Evolutionary conservation across 2,329 filamentous ascomycete species (phyloP), one percentile per base, ranked within the genome.

Genomic region (Sporothrix sp.): DNA sequence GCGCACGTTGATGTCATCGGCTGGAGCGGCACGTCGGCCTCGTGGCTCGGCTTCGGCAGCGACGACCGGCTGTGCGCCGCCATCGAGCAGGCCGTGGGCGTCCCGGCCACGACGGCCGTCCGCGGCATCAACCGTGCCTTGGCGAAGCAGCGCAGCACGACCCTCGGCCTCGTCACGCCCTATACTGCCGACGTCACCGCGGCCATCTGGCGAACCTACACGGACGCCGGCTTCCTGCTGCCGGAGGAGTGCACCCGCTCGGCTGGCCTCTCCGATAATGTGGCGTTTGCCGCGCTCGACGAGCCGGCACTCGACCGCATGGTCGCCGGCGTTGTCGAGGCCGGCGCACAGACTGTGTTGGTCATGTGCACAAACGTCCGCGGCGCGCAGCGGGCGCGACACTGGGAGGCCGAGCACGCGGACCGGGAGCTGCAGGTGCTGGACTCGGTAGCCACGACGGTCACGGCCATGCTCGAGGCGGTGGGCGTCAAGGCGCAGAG

Each of bases 291-390:
- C 25, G 56, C 58, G 3, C 58, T 71, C 16, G 57, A 57, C 13
- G 63, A 66, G 44, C 4, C 44, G 1, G 50, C 36, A 23, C 51
- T 61, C 7, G 58, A 60, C 36, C n/a, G 21, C 1, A 52, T 58
- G 57, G 52, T 62, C 7, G 40, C 7, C 2, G 60, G 63, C 39
- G 52, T 63, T 36, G 62, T 60, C 33, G 57, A 60, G 14, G 55
- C 61, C 4, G 53, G 50, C 3, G 57, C 63, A 1, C 53, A 65
- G 48, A 65, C 63, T 2, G 57, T 71, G 1, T 63, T 63, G 7
- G 68, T 66, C 2, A 70, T 71, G 55, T 72, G 69, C 58, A 73
- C 68, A 13, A 72, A 71, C 56, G 57, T 71, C 27, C 58, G 58
- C 11, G 68, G 67, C 3, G 69, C 68, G 7, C 65, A 68, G 50